These are phyloP conservation scores for Lactarius deliciosus DNA, from an alignment of 768 basidiomycete genomes.

Conservation along the genomic window DNA sequence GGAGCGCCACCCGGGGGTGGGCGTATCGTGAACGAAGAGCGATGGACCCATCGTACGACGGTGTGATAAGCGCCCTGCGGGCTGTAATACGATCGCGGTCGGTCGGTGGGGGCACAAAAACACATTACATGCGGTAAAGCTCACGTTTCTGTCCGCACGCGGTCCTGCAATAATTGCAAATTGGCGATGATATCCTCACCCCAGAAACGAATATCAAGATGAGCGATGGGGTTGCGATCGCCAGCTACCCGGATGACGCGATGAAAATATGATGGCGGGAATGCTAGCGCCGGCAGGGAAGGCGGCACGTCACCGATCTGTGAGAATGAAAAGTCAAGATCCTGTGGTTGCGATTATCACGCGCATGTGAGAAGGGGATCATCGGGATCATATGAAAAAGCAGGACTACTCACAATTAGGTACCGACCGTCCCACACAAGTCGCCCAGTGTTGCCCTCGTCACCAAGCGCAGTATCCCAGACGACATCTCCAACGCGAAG, in stretches of 20 bases:
- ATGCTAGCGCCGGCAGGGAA: slow-evolving; percentile 76
- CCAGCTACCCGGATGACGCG: slow-evolving; percentile 64
- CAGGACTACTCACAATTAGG: slow-evolving; percentile 66
- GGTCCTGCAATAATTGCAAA: slow-evolving; percentile 74
- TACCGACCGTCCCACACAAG: slow-evolving; percentile 89
- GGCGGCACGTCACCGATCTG: slow-evolving; percentile 72
- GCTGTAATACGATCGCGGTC: slow-evolving; percentile 39
- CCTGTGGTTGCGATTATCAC: slow-evolving; percentile 43
- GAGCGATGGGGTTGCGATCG: slow-evolving; percentile 50
- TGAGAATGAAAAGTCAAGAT: slow-evolving; percentile 83
- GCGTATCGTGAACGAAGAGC: slow-evolving; percentile 71
- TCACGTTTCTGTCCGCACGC: slow-evolving; percentile 78
- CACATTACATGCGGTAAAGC: slow-evolving; percentile 35
- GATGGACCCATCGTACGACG: slow-evolving; percentile 83
- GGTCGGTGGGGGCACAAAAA: slow-evolving; percentile 24
- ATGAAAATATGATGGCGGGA: slow-evolving; percentile 88
- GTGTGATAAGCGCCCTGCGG: slow-evolving; percentile 78
- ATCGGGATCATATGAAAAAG: slow-evolving; percentile 12
- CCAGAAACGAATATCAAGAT: slow-evolving; percentile 78
- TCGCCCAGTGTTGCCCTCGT: slow-evolving; percentile 82
- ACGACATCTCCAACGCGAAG: slow-evolving; percentile 78
- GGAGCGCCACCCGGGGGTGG: slow-evolving; percentile 42
- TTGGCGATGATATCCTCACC: slow-evolving; percentile 72
- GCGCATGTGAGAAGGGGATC: neutral
- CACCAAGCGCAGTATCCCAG: slow-evolving; percentile 84